Evolutionary conservation across 2,329 filamentous ascomycete species (phyloP), one percentile per base, ranked within the genome.

Genomic region (Rosellinia necatrix): DNA sequence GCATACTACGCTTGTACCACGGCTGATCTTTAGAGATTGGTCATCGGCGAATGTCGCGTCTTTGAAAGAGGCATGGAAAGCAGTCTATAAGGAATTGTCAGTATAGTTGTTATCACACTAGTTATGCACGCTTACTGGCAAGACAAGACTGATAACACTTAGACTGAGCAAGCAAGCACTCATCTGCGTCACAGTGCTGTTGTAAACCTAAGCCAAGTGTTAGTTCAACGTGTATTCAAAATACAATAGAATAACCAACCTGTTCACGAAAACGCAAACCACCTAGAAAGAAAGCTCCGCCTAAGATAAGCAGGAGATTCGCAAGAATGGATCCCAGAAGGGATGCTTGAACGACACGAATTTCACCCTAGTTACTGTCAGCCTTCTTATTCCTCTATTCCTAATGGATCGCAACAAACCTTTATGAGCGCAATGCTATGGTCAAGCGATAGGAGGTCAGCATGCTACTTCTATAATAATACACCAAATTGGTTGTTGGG

Each of bases 181-280:
- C 91, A 96, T 96, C 72, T 97, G 92, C 1, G 92, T 96, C 56
- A 96, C 91, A 19, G 91, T 96, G 74, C 87, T 94, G 75, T 96
- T 97, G 76, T 96, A 97, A 60, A 97, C 87, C 84, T 89, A 50
- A 19, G 21, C 52, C 12, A 27, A 22, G 38, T n/a, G n/a, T 67
- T 54, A 61, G 49, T 32, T 1, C 6, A 9, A 35, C 40, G 30
- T 29, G 34, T 3, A 4, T 17, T 10, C 42, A 25, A 44, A 19
- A 12, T 27, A 19, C 5, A 6, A 21, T 4, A 10, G 15, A 15
- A 21, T 5, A 35, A 64, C 76, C 59, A 67, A 86, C 85, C 78
- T 96, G 92, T 76, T 97, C 92, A 70, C 89, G 88, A 72, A 86
- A 96, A 60, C 91, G 87, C 51, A 96, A 77, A 61, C 92, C 92